These are phyloP conservation scores for Dendrocalamus sinicus DNA, from an alignment of 176 grass and related monocot species.

Conservation along the genomic window DNA sequence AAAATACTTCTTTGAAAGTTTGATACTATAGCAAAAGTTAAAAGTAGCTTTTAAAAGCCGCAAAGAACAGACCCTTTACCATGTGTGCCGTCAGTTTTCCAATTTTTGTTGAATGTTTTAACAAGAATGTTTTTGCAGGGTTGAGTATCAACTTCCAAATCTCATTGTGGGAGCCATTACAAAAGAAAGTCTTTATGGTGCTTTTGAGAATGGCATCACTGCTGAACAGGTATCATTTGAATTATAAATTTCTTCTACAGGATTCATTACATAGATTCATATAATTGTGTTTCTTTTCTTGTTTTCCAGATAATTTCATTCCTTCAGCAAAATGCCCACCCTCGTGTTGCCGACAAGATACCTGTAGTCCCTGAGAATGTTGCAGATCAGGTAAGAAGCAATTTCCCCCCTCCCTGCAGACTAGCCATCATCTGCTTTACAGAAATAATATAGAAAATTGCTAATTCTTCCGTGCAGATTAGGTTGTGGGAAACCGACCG, in stretches of 20 bases:
- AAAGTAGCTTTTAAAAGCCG: no score
- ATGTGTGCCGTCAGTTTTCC: neutral
- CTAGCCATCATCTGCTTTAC: neutral
- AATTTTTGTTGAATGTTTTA: conserved; percentile 25
- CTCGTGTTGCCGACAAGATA: conserved; percentile 77
- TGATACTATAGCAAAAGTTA: no score
- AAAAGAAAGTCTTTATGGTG: conserved; percentile 93
- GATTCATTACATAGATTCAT: conserved; percentile 12
- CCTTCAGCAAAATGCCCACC: conserved; percentile 89
- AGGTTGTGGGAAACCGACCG: conserved; percentile 87
- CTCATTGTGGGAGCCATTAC: conserved; percentile 89
- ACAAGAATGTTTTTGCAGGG: conserved; percentile 48
- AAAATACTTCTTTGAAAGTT: no score
- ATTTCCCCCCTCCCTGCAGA: neutral
- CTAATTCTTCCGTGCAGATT: conserved; percentile 59
- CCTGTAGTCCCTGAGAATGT: conserved; percentile 79
- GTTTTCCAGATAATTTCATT: conserved; percentile 82
- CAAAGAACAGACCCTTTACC: neutral
- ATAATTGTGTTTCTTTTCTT: neutral
- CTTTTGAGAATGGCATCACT: conserved; percentile 92
- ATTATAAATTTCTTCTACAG: conserved; percentile 3
- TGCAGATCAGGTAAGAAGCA: conserved; percentile 68
- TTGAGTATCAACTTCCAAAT: conserved; percentile 95
- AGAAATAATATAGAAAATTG: neutral
- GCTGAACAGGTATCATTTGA: conserved; percentile 73